Evolutionary conservation across 208 protist genomes (phyloP).

Genomic region (Polymyxa betae): DNA sequence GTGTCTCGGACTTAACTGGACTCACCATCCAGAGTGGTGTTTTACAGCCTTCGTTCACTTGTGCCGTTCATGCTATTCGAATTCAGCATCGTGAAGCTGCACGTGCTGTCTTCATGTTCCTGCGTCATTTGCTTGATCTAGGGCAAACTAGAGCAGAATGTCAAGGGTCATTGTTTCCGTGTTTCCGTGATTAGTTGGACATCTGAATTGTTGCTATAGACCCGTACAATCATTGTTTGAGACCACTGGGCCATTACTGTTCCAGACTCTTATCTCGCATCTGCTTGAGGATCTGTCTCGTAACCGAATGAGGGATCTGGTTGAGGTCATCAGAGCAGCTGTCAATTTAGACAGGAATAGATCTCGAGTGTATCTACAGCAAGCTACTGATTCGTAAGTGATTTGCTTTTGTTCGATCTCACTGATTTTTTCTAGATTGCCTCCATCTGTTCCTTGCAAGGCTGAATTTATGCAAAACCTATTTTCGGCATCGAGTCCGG

Average conservation of each 20-base stretch:
- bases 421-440: neutral
- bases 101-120: slow-evolving; percentile 24
- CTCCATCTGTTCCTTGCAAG: neutral
- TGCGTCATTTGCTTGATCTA: neutral
- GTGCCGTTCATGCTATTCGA: neutral
- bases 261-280: neutral
- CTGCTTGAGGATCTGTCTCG: slow-evolving; percentile 44
- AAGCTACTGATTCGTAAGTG: neutral
- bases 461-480: slow-evolving; percentile 22
- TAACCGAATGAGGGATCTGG: slow-evolving; percentile 16
- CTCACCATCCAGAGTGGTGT: neutral
- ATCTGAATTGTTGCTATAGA: neutral
- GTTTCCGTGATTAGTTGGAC: neutral
- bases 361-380: neutral
- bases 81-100: slow-evolving; percentile 29
- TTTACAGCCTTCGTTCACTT: neutral
- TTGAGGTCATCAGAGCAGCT: slow-evolving; percentile 32
- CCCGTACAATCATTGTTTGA: neutral
- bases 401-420: neutral
- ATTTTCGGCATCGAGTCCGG: neutral
- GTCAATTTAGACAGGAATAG: neutral
- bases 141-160: neutral
- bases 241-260: neutral
- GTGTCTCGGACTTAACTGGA: neutral
- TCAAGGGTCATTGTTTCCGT: neutral